Percentiles rank a stretch among this genome's conserved stretches.
These are phyloP conservation scores for Tephrocybe sp. DNA, from an alignment of 768 basidiomycete species.

Conservation along the genomic window DNA sequence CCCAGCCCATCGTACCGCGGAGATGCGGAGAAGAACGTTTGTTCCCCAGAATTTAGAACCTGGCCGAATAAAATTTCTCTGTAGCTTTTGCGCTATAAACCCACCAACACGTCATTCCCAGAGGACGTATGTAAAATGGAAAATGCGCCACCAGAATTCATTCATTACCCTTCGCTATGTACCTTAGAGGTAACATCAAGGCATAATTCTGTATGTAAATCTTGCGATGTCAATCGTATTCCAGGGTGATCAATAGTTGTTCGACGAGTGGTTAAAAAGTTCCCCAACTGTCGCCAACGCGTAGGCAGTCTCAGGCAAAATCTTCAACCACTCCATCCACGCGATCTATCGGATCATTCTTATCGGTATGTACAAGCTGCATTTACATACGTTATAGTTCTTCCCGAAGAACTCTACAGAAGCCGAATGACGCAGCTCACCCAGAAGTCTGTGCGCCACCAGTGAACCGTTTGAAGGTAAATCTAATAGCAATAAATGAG, in stretches of 20 bases:
- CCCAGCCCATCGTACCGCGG: neutral
- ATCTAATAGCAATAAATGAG: constrained; percentile 40
- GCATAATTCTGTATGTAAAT: no score
- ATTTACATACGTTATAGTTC: constrained; percentile 6
- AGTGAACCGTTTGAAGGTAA: constrained; percentile 81
- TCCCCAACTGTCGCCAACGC: neutral
- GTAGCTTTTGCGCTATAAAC: neutral
- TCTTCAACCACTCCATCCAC: neutral
- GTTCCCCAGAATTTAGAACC: neutral
- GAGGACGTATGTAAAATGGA: no score
- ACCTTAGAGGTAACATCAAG: no score
- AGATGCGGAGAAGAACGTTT: neutral
- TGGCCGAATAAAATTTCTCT: no score
- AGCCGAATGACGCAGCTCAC: neutral
- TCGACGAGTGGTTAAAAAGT: neutral
- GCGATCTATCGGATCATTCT: neutral
- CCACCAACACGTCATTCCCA: no score
- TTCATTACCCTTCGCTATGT: no score
- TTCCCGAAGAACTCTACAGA: neutral
- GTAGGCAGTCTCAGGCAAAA: neutral
- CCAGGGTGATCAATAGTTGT: neutral
- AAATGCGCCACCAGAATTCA: no score
- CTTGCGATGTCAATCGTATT: no score
- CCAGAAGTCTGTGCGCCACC: constrained; percentile 30
- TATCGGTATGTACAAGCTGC: neutral